phyloP scores from a whole-genome alignment of 2,329 filamentous ascomycete species.

The Pyrenochaeta sp. region DNA sequence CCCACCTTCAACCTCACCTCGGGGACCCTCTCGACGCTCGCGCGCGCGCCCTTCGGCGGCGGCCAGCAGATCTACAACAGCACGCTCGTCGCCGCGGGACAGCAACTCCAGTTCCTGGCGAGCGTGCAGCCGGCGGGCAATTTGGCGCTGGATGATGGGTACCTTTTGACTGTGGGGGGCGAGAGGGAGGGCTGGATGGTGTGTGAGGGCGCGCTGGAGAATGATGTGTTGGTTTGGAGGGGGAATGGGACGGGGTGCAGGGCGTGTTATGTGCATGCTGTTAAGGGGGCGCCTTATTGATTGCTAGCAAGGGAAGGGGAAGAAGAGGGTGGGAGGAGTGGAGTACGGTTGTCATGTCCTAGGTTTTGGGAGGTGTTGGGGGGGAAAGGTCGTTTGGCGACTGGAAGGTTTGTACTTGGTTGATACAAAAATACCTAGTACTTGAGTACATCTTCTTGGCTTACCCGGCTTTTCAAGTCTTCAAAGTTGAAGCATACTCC shows the following conservation, averaged over 20 bases:
- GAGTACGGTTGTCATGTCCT: too few species aligned
- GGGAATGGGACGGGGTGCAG: slow-evolving; percentile 44
- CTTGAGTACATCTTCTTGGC: too few species aligned
- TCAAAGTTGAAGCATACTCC: too few species aligned
- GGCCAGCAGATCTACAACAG: slow-evolving; percentile 41
- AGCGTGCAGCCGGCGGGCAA: slow-evolving; percentile 39
- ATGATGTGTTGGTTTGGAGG: slow-evolving; percentile 49
- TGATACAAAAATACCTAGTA: too few species aligned
- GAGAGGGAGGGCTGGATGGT: slow-evolving; percentile 49
- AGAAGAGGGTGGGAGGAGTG: background rate
- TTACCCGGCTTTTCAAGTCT: too few species aligned
- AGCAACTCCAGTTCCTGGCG: slow-evolving; percentile 44
- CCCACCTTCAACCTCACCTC: slow-evolving; percentile 48
- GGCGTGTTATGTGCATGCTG: slow-evolving; percentile 50
- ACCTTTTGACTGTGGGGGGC: slow-evolving; percentile 48
- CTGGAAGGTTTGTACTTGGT: too few species aligned
- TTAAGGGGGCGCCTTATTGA: slow-evolving; percentile 48
- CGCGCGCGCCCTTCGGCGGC: slow-evolving; percentile 35
- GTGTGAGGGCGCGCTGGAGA: slow-evolving; percentile 41
- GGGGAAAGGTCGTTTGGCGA: too few species aligned
- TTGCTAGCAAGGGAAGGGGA: background rate
- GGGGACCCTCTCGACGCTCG: slow-evolving; percentile 42
- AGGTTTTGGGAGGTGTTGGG: too few species aligned
- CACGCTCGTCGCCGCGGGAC: slow-evolving; percentile 31
- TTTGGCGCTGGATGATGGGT: slow-evolving; percentile 44